phyloP scores from a whole-genome alignment of 495 filamentous ascomycete genomes.

The Aspergillus hancockii region DNA sequence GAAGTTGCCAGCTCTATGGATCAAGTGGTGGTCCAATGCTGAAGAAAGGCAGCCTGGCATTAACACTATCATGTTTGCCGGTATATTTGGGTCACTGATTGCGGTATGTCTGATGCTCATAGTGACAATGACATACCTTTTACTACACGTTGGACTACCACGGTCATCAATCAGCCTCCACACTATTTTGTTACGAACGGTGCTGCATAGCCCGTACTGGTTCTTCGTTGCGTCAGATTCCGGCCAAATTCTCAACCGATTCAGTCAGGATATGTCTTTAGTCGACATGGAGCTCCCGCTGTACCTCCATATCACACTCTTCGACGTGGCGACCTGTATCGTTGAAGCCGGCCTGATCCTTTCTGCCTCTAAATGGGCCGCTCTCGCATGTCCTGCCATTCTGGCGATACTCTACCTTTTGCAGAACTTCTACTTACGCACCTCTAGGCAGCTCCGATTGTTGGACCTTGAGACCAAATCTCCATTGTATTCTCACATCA shows the following conservation, averaged over 20 bases:
- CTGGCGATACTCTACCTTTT: background rate
- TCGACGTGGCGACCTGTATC: background rate
- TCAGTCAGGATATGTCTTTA: background rate
- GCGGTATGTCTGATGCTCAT: no score
- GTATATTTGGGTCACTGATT: no score
- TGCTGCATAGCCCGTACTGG: no score
- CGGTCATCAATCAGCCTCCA: no score
- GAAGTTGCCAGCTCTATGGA: no score
- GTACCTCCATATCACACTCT: background rate
- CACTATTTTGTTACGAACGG: no score
- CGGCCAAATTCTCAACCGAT: background rate
- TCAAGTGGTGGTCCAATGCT: no score
- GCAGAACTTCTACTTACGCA: conserved; percentile 44
- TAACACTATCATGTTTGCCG: no score
- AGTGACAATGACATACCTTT: no score
- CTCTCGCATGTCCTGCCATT: background rate
- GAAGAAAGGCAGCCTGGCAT: no score
- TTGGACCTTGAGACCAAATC: conserved; percentile 55
- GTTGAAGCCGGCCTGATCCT: background rate
- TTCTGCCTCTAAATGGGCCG: background rate
- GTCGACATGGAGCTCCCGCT: background rate
- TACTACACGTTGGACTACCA: no score
- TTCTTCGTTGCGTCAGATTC: no score
- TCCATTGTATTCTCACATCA: conserved; percentile 72
- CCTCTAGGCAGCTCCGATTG: conserved; percentile 60